Evolutionary conservation across 305 asterid species (phyloP).

Genomic region (Fraxinus sp.): DNA sequence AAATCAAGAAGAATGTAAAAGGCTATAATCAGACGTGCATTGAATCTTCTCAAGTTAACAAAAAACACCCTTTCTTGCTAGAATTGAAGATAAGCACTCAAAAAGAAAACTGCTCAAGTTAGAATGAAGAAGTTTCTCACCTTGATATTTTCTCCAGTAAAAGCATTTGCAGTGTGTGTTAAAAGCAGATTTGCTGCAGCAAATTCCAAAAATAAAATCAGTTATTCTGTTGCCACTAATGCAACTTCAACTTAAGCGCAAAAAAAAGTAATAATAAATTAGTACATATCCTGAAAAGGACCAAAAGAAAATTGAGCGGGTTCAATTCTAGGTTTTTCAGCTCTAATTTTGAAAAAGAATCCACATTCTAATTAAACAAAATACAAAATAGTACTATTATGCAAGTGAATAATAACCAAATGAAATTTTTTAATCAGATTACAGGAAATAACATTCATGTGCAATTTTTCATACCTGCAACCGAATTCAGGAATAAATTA

Average conservation of each 20-base stretch:
- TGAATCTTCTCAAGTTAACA: background rate
- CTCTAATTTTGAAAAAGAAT: background rate
- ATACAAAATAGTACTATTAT: background rate
- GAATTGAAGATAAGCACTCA: background rate
- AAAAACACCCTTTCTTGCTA: constrained; percentile 8
- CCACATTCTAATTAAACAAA: background rate
- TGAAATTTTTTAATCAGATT: background rate
- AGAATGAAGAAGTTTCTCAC: constrained; percentile 38
- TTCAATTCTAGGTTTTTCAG: background rate
- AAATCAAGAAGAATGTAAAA: background rate
- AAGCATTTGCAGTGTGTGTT: constrained; percentile 49
- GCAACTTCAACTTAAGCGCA: constrained; percentile 1
- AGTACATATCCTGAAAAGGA: background rate
- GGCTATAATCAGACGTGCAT: background rate
- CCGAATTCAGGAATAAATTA: constrained; percentile 25
- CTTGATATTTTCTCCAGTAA: constrained; percentile 38
- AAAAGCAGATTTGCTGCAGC: constrained; percentile 46
- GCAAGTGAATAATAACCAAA: background rate
- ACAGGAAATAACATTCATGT: background rate
- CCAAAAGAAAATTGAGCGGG: background rate
- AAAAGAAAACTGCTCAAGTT: constrained; percentile 5
- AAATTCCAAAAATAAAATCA: constrained; percentile 22
- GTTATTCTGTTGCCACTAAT: background rate
- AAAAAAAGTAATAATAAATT: background rate
- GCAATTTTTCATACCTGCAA: constrained; percentile 25